Evolutionary conservation across 495 filamentous ascomycete genomes (phyloP).

Genomic region (Pyronema domesticum): DNA sequence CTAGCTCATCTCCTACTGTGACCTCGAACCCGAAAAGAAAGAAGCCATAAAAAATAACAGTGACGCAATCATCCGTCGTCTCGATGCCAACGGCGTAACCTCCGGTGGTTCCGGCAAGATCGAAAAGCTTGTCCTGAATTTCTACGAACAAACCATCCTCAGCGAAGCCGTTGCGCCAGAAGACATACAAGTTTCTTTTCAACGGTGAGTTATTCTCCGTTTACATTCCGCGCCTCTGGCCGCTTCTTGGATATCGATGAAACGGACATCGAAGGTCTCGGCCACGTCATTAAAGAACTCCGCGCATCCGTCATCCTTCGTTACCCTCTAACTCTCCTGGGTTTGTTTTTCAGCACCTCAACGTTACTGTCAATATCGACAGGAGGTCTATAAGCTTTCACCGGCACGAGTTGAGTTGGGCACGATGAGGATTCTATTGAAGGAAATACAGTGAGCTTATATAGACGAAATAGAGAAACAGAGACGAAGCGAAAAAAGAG

Average conservation of each 20-base stretch:
- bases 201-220: constrained; percentile 34
- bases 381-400: too few relatives aligned
- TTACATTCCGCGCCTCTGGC: not conserved
- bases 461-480: too few relatives aligned
- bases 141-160: constrained; percentile 85
- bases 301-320: constrained; percentile 90
- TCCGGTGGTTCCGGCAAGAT: constrained; percentile 25
- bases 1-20: constrained; percentile 39
- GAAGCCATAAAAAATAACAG: constrained; percentile 63
- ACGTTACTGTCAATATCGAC: constrained; percentile 72
- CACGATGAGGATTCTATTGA: too few relatives aligned
- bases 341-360: constrained; percentile 71
- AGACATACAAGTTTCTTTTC: constrained; percentile 82
- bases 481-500: too few relatives aligned
- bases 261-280: constrained; percentile 73
- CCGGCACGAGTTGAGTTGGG: too few relatives aligned
- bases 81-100: constrained; percentile 37
- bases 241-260: constrained; percentile 14
- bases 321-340: constrained; percentile 88
- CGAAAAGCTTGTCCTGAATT: constrained; percentile 59
- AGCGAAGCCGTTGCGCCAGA: constrained; percentile 86
- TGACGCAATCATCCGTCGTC: constrained; percentile 54
- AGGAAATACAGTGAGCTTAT: too few relatives aligned
- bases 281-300: constrained; percentile 87
- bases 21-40: constrained; percentile 66